Base-by-base conservation (phyloP, 352 stramenopile genomes). In the Globisporangium cylindrosporum region DNA sequence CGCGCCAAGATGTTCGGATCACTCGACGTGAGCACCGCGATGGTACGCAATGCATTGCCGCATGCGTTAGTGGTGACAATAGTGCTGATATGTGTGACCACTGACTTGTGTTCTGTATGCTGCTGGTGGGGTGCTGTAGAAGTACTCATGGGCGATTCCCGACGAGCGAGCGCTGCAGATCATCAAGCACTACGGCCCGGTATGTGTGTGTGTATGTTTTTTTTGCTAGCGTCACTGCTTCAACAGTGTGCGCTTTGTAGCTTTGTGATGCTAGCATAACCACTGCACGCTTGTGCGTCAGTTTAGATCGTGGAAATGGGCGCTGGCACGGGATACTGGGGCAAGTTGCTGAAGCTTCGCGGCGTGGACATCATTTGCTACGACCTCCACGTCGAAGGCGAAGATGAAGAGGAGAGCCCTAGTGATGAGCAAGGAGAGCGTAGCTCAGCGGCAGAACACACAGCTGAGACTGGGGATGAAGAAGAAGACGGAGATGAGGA, bases 111-210 rank as follows among this genome's bases (percentile, higher is more conserved):
- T 24, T 4, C 43, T 51, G 18, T 51, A 10, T 51, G 18, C 18
- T 51, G 27, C 15, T 14, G 10, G 10, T 38, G 56, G 62, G 51
- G 38, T 54, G 22, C 7, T 66, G 57, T 77, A 98, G 82, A 89
- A 89, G 74, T 98, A 97, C 75, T 81, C 90, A 48, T 98, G 94
- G 95, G 93, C 93, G 25, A 97, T 96, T 54, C 95, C 95, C 0
- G 84, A 97, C 74, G 80, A 93, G 59, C 82, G 85, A 22, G 86
- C 90, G 25, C 73, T 98, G 65, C 82, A 78, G 4, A 94, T 98
- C 72, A 87, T 98, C 73, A 94, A 95, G 71, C 79, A 97, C 64
- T 98, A 97, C 69, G 81, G 77, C 69, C 91, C 90, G 59, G 87
- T 95, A 68, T 29, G 73, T 41, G 51, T 12, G 4, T 18, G 5